Conservation (phyloP, 148 eudicot genomes). For the Drosera capensis region DNA sequence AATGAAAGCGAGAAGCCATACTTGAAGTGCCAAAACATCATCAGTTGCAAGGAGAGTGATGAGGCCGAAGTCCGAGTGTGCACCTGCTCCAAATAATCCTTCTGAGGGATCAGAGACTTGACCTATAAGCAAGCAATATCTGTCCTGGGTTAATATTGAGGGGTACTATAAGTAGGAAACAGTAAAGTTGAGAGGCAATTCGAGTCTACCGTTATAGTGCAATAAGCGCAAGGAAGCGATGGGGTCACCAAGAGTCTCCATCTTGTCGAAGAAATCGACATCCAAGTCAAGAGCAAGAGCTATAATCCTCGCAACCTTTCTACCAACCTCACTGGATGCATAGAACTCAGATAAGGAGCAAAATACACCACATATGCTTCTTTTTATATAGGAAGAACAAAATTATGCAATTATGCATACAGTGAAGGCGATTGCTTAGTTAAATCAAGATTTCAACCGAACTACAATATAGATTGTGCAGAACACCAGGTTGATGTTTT, state of each 20-base stretch:
- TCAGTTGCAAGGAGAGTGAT: slow-evolving; percentile 90
- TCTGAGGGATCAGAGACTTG: slow-evolving; percentile 57
- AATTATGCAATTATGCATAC: no score
- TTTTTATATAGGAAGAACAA: no score
- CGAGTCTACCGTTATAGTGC: slow-evolving; percentile 60
- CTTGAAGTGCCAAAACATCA: slow-evolving; percentile 75
- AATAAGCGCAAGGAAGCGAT: slow-evolving; percentile 56
- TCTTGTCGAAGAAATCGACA: slow-evolving; percentile 46
- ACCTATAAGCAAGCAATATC: slow-evolving; percentile 16
- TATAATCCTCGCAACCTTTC: slow-evolving; percentile 50
- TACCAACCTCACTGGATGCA: slow-evolving; percentile 41
- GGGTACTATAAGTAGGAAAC: neutral
- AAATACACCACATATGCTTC: no score
- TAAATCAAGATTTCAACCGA: no score
- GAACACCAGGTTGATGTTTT: no score
- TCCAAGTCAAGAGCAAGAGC: slow-evolving; percentile 75
- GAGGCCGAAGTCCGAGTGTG: slow-evolving; percentile 85
- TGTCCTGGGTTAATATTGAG: neutral
- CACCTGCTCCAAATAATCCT: slow-evolving; percentile 92
- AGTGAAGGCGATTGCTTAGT: no score
- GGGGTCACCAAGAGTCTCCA: slow-evolving; percentile 59
- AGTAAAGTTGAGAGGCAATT: neutral
- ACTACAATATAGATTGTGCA: no score
- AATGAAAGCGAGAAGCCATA: slow-evolving; percentile 20
- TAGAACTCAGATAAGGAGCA: neutral